Evolutionary conservation across 2,329 filamentous ascomycete genomes (phyloP), one percentile per base, ranked within the genome.

Genomic region (Neodidymelliopsis sp.): DNA sequence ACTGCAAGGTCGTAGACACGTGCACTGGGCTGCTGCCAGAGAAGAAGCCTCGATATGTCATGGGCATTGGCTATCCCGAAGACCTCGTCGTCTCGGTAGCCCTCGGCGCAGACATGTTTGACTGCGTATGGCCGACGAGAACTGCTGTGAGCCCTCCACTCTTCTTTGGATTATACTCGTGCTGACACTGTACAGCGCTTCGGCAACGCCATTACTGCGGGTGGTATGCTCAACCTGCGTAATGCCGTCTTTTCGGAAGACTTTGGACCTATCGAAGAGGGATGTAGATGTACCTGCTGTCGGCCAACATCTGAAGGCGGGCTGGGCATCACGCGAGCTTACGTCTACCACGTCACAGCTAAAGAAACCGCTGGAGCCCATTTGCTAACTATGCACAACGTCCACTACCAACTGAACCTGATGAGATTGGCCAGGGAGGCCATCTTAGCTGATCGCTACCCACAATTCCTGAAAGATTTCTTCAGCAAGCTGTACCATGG

Each of bases 51-150:
- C 84, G 94, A 70, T 99, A 99, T 75, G 93, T 99, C 48, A 99
- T 99, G 95, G 94, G 94, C 13, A 94, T 99, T 60, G 91, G 94
- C 10, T 99, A 97, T 72, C 94, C 94, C 1, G 94, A 97, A 76
- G 94, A 99, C 67, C 79, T 99, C 46, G 84, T 99, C 2, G 92
- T 99, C 28, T 95, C 91, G 42, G 87, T 97, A 4, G 94, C 94
- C 1, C 81, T 99, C 0, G 94, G 94, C 3, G 94, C 94, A 37
- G 94, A 99, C 75, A 99, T 99, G 94, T 99, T 99, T 70, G 94
- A 99, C 75, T 99, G 95, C 69, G 94, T 99, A 6, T 99, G 94
- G 94, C 95, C 94, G 1, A 97, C 94, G 4, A 82, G 94, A 43
- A 99, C 94, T 25, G 94, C 94, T 6, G 82, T 84, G 75, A 69